Evolutionary conservation across 2,329 filamentous ascomycete genomes (phyloP).

Genomic region (Xylariaceae sp.): DNA sequence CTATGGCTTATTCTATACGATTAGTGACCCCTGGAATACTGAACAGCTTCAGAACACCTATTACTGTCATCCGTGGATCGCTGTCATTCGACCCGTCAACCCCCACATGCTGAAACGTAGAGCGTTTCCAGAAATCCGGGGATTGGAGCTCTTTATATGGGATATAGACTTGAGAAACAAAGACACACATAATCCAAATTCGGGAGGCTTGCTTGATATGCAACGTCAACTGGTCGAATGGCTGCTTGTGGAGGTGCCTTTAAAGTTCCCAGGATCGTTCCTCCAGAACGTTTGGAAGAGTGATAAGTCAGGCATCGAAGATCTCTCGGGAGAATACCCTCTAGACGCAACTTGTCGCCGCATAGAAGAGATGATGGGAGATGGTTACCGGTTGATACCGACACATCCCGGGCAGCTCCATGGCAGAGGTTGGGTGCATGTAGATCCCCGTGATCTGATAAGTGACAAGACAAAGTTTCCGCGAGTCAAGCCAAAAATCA

Average conservation of each 20-base stretch:
- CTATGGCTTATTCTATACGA: constrained; percentile 48
- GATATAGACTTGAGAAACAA: constrained; percentile 31
- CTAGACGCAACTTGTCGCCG: constrained; percentile 40
- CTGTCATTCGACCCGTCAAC: constrained; percentile 40
- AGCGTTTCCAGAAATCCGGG: constrained; percentile 18
- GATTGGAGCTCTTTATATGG: constrained; percentile 52
- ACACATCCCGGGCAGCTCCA: constrained; percentile 23
- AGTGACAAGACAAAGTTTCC: not conserved
- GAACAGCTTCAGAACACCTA: constrained; percentile 15
- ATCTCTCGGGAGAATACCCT: constrained; percentile 25
- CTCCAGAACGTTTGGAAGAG: constrained; percentile 44
- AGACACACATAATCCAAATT: constrained; percentile 2
- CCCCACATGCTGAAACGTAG: constrained; percentile 19
- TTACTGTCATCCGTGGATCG: constrained; percentile 47
- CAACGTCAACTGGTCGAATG: constrained; percentile 41
- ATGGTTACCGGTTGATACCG: constrained; percentile 34
- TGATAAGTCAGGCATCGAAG: constrained; percentile 19
- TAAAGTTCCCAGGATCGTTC: constrained; percentile 27
- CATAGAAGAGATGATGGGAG: constrained; percentile 28
- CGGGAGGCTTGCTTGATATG: constrained; percentile 33
- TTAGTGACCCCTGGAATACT: constrained; percentile 34
- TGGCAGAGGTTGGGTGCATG: constrained; percentile 33
- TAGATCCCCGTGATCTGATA: constrained; percentile 22
- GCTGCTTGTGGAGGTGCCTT: constrained; percentile 26
- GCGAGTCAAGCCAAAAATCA: not conserved